phyloP scores from a whole-genome alignment of 2,329 filamentous ascomycete genomes.

The Thielaviopsis musarum region DNA sequence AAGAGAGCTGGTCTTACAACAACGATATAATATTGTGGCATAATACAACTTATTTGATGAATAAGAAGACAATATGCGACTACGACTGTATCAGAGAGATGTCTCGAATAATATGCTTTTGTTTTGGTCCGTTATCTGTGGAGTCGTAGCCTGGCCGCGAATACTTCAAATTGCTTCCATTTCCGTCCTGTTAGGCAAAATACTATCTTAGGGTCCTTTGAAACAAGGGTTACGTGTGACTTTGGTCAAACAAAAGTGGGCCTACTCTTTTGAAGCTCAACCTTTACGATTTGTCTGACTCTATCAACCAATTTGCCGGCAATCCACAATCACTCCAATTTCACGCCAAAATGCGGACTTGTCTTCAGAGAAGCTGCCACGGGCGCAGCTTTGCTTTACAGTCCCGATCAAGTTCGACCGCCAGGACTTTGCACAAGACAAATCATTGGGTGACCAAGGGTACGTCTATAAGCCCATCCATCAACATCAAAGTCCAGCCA shows the following conservation, averaged over 20 bases:
- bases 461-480: not conserved
- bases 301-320: too few relatives aligned
- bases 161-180: not conserved
- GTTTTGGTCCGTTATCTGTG: not conserved
- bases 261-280: not conserved
- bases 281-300: too few relatives aligned
- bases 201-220: not conserved
- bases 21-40: too few relatives aligned
- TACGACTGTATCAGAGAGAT: too few relatives aligned
- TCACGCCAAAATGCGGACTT: not conserved
- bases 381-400: not conserved
- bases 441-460: constrained; percentile 7
- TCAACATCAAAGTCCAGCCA: not conserved
- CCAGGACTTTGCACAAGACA: not conserved
- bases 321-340: not conserved
- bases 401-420: not conserved
- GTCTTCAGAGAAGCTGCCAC: not conserved
- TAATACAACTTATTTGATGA: too few relatives aligned
- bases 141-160: not conserved
- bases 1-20: too few relatives aligned
- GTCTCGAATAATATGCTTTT: not conserved
- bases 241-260: not conserved
- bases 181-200: not conserved
- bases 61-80: too few relatives aligned
- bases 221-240: not conserved